Base-by-base conservation (phyloP, 2,329 filamentous ascomycete species). In the Penicillium sp. region DNA sequence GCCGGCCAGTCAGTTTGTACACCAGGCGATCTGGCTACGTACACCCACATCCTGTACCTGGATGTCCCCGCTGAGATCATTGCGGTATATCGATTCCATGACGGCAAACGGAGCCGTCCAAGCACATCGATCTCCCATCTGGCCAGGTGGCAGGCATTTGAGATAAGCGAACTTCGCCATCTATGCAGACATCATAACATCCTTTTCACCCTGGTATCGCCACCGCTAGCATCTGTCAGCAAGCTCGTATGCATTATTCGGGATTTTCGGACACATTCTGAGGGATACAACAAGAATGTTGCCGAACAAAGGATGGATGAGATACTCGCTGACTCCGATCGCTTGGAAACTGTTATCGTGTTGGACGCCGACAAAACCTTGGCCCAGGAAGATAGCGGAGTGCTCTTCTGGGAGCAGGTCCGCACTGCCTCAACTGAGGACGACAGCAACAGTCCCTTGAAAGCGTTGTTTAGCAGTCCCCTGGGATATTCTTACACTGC, bases 361-460 rank as follows among this genome's bases (percentile, higher is more conserved):
- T 47, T 89, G 2, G 86, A 89, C 59, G 85, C 72, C 0, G 85
- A 88, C 67, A 81, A 72, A 60, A 88, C 84, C 0, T 68, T 89
- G 53, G 70, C 78, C 6, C 55, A 78, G 1, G 61, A 78, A 12
- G 59, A 66, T 44, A 66, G 63, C 1, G 55, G 60, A 5, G 27
- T 23, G n/a, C 8, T 53, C 23, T 61, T 66, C 25, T 66, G 63
- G 63, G 19, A 60, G 3, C 53, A 35, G 2, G 9, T 33, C 65
- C 15, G 49, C 55, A 17, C 47, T 45, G 4, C 51, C 19, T 57
- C 44, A 13, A 12, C 35, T 15, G 27, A 15, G 31, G 33, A 19
- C 15, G 60, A 55, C 5, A 44, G 66, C 15, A 56, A 54, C 17
- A 55, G 53, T 52, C 70, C 74, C 0, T 64, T 84, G 49, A 78